Conservation (phyloP, 2,329 filamentous ascomycete genomes). For the Xylaria arbuscula region DNA sequence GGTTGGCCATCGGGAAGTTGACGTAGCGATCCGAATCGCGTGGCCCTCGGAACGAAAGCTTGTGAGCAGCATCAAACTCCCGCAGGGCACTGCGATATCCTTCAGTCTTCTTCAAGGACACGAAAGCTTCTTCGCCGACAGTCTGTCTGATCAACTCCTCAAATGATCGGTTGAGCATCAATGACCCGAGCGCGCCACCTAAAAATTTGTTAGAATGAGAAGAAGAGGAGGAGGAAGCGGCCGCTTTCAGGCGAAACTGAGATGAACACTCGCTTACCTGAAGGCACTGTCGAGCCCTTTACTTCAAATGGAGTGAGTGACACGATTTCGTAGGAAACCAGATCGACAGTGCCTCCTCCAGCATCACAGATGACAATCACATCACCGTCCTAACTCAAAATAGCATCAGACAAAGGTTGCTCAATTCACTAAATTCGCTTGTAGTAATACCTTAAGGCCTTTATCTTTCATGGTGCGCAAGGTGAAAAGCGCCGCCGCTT, state of each 20-base stretch:
- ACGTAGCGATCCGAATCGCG: not conserved
- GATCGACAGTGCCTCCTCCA: not conserved
- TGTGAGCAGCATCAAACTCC: not conserved
- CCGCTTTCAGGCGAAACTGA: too few relatives aligned
- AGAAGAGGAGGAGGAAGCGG: too few relatives aligned
- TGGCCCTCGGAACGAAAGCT: not conserved
- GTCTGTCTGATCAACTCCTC: not conserved
- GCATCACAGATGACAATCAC: not conserved
- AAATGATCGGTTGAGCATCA: not conserved
- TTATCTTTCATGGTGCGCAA: not conserved
- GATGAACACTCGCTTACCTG: not conserved
- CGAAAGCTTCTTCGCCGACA: not conserved
- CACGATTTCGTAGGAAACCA: not conserved
- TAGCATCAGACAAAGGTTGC: not conserved
- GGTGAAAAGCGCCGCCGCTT: not conserved
- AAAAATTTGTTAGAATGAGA: not conserved
- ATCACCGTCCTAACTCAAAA: not conserved
- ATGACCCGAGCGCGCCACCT: not conserved
- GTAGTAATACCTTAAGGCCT: not conserved
- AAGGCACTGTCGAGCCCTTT: not conserved
- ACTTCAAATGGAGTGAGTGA: not conserved
- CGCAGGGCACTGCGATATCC: not conserved
- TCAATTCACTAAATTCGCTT: not conserved
- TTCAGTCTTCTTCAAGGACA: not conserved
- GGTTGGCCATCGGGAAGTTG: not conserved